Evolutionary conservation across 2,329 filamentous ascomycete species (phyloP), one percentile per base, ranked within the genome.

Genomic region (Fusarium zealandicum): DNA sequence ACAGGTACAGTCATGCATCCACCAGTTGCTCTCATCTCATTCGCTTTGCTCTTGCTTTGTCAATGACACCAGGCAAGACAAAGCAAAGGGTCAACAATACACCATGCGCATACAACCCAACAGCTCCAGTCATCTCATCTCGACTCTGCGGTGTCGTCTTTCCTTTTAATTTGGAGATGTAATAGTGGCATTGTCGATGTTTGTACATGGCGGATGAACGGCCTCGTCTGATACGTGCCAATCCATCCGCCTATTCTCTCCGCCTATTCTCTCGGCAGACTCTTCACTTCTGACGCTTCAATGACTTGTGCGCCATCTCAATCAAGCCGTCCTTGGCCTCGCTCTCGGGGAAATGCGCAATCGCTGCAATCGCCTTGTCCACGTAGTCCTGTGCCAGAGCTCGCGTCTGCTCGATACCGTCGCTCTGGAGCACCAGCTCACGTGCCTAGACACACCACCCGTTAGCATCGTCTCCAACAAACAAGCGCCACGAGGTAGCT

Each of bases 221-320:
- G 44, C 27, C 12, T 32, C 40, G 13, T n/a, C 40, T 38, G 28
- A 30, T 13, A 32, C 30, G 18, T n/a, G 11, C 5, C 31, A n/a
- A 33, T 48, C 31, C 52, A 40, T 55, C 33, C 30, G 42, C 60
- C 57, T 45, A 39, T 31, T 45, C 32, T 51, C 31, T 14, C 40
- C 11, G 32, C 25, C n/a, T n/a, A n/a, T 31, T 45, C 32, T 51
- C 31, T 14, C 40, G 12, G 32, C 25, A 17, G 14, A 16, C 20
- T n/a, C n/a, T 51, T 68, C 80, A 98, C 76, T 96, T 97, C 73
- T 92, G 83, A 69, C 93, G 84, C 76, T 92, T 88, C 79, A 96
- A 85, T 13, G 93, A 92, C 79, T 96, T 97, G 66, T 88, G 84
- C 64, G 92, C 96, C 91, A 98, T 97, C 69, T 97, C 92, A 38